Base-by-base conservation (phyloP, 495 filamentous ascomycete species). In the Astrocystis sublimbata region DNA sequence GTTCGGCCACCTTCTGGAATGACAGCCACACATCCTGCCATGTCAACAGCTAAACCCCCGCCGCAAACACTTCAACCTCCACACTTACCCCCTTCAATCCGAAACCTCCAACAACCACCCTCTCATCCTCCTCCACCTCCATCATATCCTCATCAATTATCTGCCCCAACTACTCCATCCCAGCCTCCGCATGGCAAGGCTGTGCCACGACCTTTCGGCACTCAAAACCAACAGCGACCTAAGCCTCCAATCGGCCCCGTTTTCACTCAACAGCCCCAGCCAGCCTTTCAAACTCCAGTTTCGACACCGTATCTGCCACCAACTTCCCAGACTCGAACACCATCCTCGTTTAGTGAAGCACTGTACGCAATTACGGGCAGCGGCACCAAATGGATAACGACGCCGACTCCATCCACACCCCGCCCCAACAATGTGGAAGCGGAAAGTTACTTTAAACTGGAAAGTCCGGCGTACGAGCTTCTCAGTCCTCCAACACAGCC, bases 351-450 rank as follows among this genome's bases (percentile, higher is more conserved):
- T 10, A 49, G 40, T 49, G 59, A 46, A 53, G 47, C 66, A 4
- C 52, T 54, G 52, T 68, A 65, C 49, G 55, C 68, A 26, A 60
- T 64, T n/a, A 75, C 68, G 12, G 81, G 79, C 1, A 76, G 71
- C 51, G 77, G 74, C 13, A 85, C 82, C 2, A 79, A 76, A 65
- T 84, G 82, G 81, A 74, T 68, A 5, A 70, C 74, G 21, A 71
- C 62, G 1, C 67, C 78, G 15, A 80, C 77, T 0, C 75, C 79
- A 4, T 78, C 81, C 17, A 84, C 81, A 19, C 81, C 81, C 0
- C 73, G 72, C 0, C 35, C 66, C 38, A 67, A 64, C 13, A 65
- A 69, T 35, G 67, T 60, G 30, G 57, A 58, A 50, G 33, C 60
- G 30, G 57, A 58, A 50, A 36, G 65, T 41, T 67, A 70, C 61